Base-by-base conservation (phyloP, 1,284 basidiomycete genomes). In the Ceratobasidium sp. region DNA sequence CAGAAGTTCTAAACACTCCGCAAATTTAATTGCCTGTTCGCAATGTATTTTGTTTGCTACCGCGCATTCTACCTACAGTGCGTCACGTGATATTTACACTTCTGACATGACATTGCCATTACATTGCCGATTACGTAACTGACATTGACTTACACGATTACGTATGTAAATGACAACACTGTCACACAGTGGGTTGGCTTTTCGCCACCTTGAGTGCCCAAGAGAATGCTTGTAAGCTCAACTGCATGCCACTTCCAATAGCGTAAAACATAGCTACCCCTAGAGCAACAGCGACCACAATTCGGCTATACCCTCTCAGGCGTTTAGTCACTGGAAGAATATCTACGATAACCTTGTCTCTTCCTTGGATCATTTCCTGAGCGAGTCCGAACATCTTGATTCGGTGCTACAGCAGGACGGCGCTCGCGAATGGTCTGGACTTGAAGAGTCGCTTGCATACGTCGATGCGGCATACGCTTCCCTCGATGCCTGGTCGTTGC, bases 81-180 rank as follows among this genome's bases (percentile, higher is more conserved):
- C 22, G 31, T 58, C 54, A 61, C 58, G 34, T 61, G 58, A n/a
- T 19, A 11, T 39, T 61, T 39, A 61, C 58, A 61, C 39, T 16
- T 61, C 1, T 22, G 11, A 29, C 27, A 48, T n/a, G 48, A 64
- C 62, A 43, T 64, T 29, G 24, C 19, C 39, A 64, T 64, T 24
- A 64, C 62, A 46, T 64, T 7, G 24, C 39, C 8, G 19, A 19
- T 64, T 64, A 64, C 62, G 39, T 64, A 64, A 64, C n/a, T 64
- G 9, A 43, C 62, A 64, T 64, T 64, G 43, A 64, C 62, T 64
- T 48, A 64, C 62, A 64, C 24, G 27, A 46, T 64, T 48, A 43
- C 62, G 48, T 48, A 43, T 64, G 62, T 43, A 48, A 46, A 48
- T 64, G 27, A 39, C 62, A 64, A 48, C 62, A 64, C 62, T 64